These are phyloP conservation scores for Pezicula neosporulosa DNA, from an alignment of 2,329 filamentous ascomycete genomes.

Conservation along the genomic window DNA sequence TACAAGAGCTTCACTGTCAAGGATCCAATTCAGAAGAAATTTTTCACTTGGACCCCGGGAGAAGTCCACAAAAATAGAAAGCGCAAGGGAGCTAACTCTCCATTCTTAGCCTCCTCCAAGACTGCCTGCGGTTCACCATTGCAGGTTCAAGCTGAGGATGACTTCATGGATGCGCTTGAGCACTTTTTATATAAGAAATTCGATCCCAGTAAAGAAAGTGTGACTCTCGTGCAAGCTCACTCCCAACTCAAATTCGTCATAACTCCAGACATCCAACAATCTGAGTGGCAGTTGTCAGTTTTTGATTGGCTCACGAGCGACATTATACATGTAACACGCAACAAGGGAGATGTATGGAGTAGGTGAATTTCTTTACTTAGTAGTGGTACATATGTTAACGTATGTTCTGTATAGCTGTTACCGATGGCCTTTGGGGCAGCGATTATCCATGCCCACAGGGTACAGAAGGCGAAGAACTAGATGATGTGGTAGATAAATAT, in stretches of 20 bases:
- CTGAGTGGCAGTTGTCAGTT: constrained; percentile 8
- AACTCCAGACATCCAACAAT: neutral
- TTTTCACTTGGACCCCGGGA: no score
- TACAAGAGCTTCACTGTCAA: no score
- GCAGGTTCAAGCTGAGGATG: neutral
- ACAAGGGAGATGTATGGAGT: neutral
- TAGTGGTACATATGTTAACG: no score
- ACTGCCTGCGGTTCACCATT: no score
- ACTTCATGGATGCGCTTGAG: neutral
- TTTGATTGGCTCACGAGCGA: constrained; percentile 13
- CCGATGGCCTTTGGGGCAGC: neutral
- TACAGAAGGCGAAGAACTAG: neutral
- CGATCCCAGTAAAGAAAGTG: neutral
- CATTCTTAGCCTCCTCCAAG: no score
- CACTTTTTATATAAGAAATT: neutral
- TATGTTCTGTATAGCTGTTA: neutral
- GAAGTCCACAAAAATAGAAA: no score
- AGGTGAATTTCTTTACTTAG: no score
- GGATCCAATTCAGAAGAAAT: no score
- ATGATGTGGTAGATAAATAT: no score
- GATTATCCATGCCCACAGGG: neutral
- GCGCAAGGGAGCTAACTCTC: no score
- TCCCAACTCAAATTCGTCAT: constrained; percentile 2
- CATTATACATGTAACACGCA: neutral
- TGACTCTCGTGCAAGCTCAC: neutral